phyloP scores from a whole-genome alignment of 495 filamentous ascomycete genomes.

The Aspergillus mulundensis region DNA sequence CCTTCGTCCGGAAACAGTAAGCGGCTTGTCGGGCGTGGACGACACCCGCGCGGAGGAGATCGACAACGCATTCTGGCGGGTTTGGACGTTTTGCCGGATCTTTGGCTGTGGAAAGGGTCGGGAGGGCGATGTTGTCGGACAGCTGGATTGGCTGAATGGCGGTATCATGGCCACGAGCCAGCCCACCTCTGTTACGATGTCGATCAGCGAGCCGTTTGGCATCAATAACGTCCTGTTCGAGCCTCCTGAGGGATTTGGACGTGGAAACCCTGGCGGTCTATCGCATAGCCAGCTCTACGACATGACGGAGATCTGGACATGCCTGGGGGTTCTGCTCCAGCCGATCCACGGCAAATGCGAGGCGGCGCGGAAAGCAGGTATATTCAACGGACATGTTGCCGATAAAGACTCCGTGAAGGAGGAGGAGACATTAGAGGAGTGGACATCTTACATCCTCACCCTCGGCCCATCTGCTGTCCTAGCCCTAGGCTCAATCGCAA shows the following conservation, averaged over 20 bases:
- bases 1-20: slow-evolving; percentile 54
- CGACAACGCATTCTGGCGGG: slow-evolving; percentile 64
- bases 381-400: slow-evolving; percentile 49
- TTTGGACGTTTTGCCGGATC: slow-evolving; percentile 68
- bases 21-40: slow-evolving; percentile 51
- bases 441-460: slow-evolving; percentile 58
- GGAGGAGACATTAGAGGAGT: slow-evolving; percentile 60
- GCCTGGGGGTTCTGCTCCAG: slow-evolving; percentile 54
- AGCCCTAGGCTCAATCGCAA: slow-evolving; percentile 45
- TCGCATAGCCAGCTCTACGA: slow-evolving; percentile 56
- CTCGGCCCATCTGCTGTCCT: slow-evolving; percentile 56
- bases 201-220: slow-evolving; percentile 46
- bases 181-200: slow-evolving; percentile 25
- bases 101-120: slow-evolving; percentile 58
- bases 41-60: slow-evolving; percentile 48
- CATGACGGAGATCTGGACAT: slow-evolving; percentile 66
- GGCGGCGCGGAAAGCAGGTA: slow-evolving; percentile 52
- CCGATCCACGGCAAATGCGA: slow-evolving; percentile 53
- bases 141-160: slow-evolving; percentile 63
- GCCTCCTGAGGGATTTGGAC: slow-evolving; percentile 54
- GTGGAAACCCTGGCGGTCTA: slow-evolving; percentile 55
- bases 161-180: slow-evolving; percentile 45
- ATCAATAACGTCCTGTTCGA: slow-evolving; percentile 53
- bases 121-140: slow-evolving; percentile 59
- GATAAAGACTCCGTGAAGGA: slow-evolving; percentile 49